A percentile compares a stretch with the other conserved stretches of the same genome.
These are phyloP conservation scores for Calophaca sinica DNA, from an alignment of 306 rosid genomes.

Conservation along the genomic window DNA sequence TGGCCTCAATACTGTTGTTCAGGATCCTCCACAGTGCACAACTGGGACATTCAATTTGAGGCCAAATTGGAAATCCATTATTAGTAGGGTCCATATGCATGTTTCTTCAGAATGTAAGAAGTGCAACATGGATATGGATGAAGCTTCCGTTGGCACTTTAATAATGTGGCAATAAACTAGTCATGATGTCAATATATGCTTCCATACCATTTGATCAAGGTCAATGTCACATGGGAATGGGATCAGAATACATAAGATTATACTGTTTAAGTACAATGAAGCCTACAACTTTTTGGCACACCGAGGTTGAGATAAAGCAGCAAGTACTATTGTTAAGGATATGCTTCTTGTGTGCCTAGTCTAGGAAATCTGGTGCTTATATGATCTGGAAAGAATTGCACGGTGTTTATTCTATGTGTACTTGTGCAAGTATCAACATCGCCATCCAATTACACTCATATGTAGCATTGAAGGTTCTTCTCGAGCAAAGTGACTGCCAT, in stretches of 20 bases:
- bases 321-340: neutral
- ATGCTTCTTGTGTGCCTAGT: neutral
- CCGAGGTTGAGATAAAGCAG: neutral
- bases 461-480: too few species aligned
- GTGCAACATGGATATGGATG: constrained; percentile 36
- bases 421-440: neutral
- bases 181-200: constrained; percentile 36
- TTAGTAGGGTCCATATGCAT: constrained; percentile 47
- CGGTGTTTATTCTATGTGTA: neutral
- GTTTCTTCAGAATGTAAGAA: constrained; percentile 40
- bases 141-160: neutral
- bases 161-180: constrained; percentile 44
- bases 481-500: neutral
- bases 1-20: too few species aligned
- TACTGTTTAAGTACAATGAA: constrained; percentile 19
- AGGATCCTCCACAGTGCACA: constrained; percentile 46
- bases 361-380: constrained; percentile 1
- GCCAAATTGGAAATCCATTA: constrained; percentile 48
- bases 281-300: neutral
- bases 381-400: constrained; percentile 4
- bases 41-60: constrained; percentile 20
- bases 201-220: constrained; percentile 28
- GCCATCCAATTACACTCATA: neutral
- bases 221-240: constrained; percentile 4
- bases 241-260: constrained; percentile 6